Evolutionary conservation across 179 eudicot genomes (phyloP), one percentile per base, ranked within the genome.

Genomic region (Camellia oleifera): DNA sequence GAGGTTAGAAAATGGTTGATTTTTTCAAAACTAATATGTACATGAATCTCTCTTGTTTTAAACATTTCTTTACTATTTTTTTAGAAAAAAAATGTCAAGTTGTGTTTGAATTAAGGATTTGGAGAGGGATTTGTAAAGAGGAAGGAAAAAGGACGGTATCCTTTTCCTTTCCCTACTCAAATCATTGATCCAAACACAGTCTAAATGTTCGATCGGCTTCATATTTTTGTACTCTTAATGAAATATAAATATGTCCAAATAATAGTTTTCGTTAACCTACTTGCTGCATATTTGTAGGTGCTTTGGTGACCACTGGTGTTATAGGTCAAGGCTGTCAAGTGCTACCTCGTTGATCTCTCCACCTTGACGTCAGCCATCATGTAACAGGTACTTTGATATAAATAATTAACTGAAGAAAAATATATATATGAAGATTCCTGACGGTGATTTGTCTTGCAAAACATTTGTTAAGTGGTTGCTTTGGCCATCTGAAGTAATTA

Each of bases 1-100:
- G 58, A 76, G 83, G 69, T 76, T 48, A 69, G 83, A 79, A 60
- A 48, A 13, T 46, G 8, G 69, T 40, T 26, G 10, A 32, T 61
- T 48, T 26, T 69, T 12, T n/a, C 66, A 7, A 17, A 45, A 48
- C 7, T 18, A 45, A 26, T 32, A 11, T 80, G 46, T 67, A 20
- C 63, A n/a, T 75, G 79, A 75, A 40, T 70, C n/a, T 61, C n/a
- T 61, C 56, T 67, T 50, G 12, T 58, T 68, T n/a, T 20, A 13
- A 76, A 63, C 17, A 50, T 75, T 46, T 80, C 40, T 20, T 63
- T 20, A 13, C 56, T 42, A 23, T 23, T 81, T 11, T 57, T 17
- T 74, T 65, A 14, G n/a, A 50, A 75, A 64, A 46, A 57, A 56
- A 40, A 32, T 32, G 40, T 32, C 1, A 32, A 32, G 40, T 32